These are phyloP conservation scores for Talaromyces marneffei DNA, from an alignment of 2,329 filamentous ascomycete species.

Conservation along the genomic window DNA sequence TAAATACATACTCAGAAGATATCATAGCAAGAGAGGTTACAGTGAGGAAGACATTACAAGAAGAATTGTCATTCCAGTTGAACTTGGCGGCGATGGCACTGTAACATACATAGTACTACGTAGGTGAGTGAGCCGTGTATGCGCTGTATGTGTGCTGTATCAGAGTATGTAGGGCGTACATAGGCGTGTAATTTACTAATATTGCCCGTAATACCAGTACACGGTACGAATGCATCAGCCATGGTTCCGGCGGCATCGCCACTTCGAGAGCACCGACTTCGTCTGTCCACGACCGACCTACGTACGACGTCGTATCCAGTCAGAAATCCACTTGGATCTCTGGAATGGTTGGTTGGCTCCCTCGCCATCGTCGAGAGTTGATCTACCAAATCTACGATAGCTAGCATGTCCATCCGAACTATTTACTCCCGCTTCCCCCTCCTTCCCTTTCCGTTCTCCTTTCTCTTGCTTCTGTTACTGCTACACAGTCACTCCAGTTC, in stretches of 20 bases:
- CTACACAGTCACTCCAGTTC: neutral
- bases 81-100: neutral
- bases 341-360: neutral
- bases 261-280: slow-evolving; percentile 3
- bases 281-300: neutral
- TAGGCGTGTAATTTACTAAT: neutral
- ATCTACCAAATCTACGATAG: neutral
- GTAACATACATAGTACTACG: neutral
- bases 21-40: neutral
- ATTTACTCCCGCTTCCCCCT: slow-evolving; percentile 5
- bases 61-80: neutral
- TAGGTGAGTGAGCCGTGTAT: neutral
- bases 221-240: neutral
- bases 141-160: neutral
- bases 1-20: neutral
- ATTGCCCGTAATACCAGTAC: neutral
- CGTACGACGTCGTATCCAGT: neutral
- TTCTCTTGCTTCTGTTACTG: neutral
- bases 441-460: neutral
- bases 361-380: neutral
- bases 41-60: too few species aligned
- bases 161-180: slow-evolving; percentile 1
- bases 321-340: neutral
- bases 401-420: neutral
- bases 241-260: slow-evolving; percentile 11